A percentile compares a stretch with the other conserved stretches of the same genome.
Evolutionary conservation across 768 basidiomycete genomes (phyloP).

Genomic region (Mycena floridula): DNA sequence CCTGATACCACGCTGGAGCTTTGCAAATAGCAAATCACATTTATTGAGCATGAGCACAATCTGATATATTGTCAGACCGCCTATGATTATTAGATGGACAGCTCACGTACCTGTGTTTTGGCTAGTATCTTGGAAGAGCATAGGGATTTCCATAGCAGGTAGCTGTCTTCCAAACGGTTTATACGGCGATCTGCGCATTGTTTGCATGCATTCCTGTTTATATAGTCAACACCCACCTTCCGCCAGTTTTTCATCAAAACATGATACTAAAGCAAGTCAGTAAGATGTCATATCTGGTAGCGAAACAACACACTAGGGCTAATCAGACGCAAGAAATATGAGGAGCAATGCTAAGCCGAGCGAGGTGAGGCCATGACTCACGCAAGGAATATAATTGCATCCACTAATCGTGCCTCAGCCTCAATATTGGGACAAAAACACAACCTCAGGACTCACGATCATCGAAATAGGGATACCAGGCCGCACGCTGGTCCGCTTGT

Average conservation of each 20-base stretch:
- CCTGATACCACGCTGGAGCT: slow-evolving; percentile 59
- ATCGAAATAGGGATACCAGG: slow-evolving; percentile 80
- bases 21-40: slow-evolving; percentile 68
- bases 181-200: slow-evolving; percentile 42
- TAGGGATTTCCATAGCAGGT: slow-evolving; percentile 71
- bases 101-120: slow-evolving; percentile 36
- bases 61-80: background rate
- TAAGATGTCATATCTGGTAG: slow-evolving; percentile 7
- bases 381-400: slow-evolving; percentile 82
- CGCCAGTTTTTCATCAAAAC: slow-evolving; percentile 74
- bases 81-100: background rate
- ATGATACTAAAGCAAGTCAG: slow-evolving; percentile 41
- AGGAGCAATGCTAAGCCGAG: background rate
- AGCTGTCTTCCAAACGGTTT: slow-evolving; percentile 77
- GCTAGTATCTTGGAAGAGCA: slow-evolving; percentile 61
- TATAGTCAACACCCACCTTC: slow-evolving; percentile 31
- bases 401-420: no score
- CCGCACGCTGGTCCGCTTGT: slow-evolving; percentile 46
- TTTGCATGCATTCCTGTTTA: background rate
- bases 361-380: slow-evolving; percentile 20
- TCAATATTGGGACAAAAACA: no score
- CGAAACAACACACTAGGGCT: slow-evolving; percentile 33
- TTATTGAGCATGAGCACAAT: slow-evolving; percentile 51
- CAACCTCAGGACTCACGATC: slow-evolving; percentile 37
- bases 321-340: background rate